phyloP scores from a whole-genome alignment of 2,329 filamentous ascomycete species.

The Scedosporium aurantiacum region DNA sequence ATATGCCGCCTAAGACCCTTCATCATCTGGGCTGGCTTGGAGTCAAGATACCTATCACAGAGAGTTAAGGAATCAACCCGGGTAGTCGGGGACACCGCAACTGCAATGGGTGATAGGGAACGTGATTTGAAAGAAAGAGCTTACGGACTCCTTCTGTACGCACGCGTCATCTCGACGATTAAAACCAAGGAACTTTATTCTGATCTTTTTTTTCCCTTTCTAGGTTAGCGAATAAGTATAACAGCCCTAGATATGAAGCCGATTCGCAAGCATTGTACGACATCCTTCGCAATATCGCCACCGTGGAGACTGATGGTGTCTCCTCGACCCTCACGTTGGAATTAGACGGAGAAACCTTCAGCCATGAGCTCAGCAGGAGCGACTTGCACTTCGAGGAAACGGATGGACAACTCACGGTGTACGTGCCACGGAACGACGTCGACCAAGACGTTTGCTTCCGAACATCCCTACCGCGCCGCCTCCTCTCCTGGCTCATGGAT shows the following conservation, averaged over 20 bases:
- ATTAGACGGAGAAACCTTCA: conserved; percentile 11
- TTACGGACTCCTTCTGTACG: conserved; percentile 18
- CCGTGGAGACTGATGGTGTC: conserved; percentile 16
- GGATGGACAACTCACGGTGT: conserved; percentile 12
- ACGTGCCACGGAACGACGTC: conserved; percentile 14
- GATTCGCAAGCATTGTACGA: conserved; percentile 14
- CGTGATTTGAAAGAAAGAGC: conserved; percentile 16
- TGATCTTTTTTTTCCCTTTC: neutral
- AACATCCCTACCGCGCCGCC: conserved; percentile 10
- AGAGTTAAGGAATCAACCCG: conserved; percentile 17
- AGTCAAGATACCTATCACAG: conserved; percentile 17
- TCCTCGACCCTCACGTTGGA: conserved; percentile 12
- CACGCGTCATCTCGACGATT: neutral
- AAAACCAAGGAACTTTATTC: neutral
- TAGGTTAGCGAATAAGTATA: conserved; percentile 18
- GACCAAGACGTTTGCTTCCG: conserved; percentile 14
- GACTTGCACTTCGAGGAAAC: conserved; percentile 15
- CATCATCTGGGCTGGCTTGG: conserved; percentile 18
- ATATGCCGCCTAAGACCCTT: conserved; percentile 15
- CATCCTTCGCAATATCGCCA: conserved; percentile 11
- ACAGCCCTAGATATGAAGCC: conserved; percentile 13
- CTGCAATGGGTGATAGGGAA: conserved; percentile 10
- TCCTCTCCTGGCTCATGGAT: conserved; percentile 20
- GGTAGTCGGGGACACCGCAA: conserved; percentile 8
- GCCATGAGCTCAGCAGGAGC: conserved; percentile 7